phyloP scores from a whole-genome alignment of 768 basidiomycete species.

The Candolleomyces efflorescens region DNA sequence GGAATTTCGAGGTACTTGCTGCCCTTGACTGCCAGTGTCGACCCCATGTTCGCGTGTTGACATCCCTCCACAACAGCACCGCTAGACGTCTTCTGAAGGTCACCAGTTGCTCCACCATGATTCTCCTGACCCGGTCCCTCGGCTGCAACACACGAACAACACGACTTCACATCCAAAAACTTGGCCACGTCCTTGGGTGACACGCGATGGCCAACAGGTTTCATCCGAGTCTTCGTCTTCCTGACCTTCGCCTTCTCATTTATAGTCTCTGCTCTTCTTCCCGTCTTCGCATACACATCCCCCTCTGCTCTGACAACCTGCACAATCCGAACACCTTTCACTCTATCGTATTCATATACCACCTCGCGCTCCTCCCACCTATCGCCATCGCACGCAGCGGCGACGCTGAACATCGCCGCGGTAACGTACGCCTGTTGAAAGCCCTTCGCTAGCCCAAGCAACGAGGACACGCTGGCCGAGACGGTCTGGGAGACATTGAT shows the following conservation, averaged over 20 bases:
- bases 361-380: conserved; percentile 15
- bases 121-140: background rate
- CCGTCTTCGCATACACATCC: background rate
- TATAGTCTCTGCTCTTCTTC: background rate
- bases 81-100: background rate
- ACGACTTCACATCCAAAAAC: conserved; percentile 25
- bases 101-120: background rate
- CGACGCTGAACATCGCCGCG: conserved; percentile 45
- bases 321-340: background rate
- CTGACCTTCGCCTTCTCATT: conserved; percentile 2
- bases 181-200: conserved; percentile 36
- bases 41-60: background rate
- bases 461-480: conserved; percentile 26
- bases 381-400: conserved; percentile 22
- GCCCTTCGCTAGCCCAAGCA: conserved; percentile 50
- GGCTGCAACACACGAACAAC: background rate
- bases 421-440: conserved; percentile 57
- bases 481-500: conserved; percentile 15
- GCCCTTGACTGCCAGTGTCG: conserved; percentile 12
- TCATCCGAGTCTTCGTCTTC: conserved; percentile 16
- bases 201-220: conserved; percentile 41
- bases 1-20: conserved; percentile 33
- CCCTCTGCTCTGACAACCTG: background rate
- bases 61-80: background rate
- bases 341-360: conserved; percentile 6